These are phyloP conservation scores for Gyrodon lividus DNA, from an alignment of 768 basidiomycete species.

Conservation along the genomic window DNA sequence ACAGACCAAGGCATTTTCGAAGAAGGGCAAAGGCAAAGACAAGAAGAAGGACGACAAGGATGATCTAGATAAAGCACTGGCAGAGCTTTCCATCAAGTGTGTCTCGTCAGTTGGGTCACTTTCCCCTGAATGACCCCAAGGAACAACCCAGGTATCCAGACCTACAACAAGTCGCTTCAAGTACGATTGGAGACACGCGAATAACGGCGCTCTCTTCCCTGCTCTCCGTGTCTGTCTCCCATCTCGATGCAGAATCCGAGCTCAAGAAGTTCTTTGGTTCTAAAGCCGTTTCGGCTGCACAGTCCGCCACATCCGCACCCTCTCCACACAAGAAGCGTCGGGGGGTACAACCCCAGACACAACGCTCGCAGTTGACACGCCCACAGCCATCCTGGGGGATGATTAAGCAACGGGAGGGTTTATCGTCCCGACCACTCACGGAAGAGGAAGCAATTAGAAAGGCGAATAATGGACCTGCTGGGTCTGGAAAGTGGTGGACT, in stretches of 20 bases:
- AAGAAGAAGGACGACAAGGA: slow-evolving; percentile 62
- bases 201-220: slow-evolving; percentile 48
- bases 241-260: slow-evolving; percentile 88
- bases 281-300: slow-evolving; percentile 74
- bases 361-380: slow-evolving; percentile 72
- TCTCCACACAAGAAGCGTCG: slow-evolving; percentile 39
- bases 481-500: slow-evolving; percentile 84
- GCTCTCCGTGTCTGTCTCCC: slow-evolving; percentile 73
- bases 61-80: slow-evolving; percentile 82
- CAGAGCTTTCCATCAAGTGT: slow-evolving; percentile 80
- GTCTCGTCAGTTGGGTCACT: slow-evolving; percentile 11
- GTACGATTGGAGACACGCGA: slow-evolving; percentile 26
- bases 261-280: slow-evolving; percentile 93
- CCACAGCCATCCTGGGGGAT: slow-evolving; percentile 78
- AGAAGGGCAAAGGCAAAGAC: slow-evolving; percentile 64
- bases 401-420: slow-evolving; percentile 65
- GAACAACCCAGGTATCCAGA: slow-evolving; percentile 47
- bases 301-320: slow-evolving; percentile 36
- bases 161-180: slow-evolving; percentile 37
- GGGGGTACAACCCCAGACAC: slow-evolving; percentile 33
- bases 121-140: neutral
- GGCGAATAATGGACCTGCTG: slow-evolving; percentile 37
- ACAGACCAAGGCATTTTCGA: slow-evolving; percentile 46
- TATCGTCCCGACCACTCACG: slow-evolving; percentile 59
- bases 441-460: slow-evolving; percentile 52